Evolutionary conservation across 2,329 filamentous ascomycete species (phyloP), one percentile per base, ranked within the genome.

Genomic region (Fusarium penzigii): DNA sequence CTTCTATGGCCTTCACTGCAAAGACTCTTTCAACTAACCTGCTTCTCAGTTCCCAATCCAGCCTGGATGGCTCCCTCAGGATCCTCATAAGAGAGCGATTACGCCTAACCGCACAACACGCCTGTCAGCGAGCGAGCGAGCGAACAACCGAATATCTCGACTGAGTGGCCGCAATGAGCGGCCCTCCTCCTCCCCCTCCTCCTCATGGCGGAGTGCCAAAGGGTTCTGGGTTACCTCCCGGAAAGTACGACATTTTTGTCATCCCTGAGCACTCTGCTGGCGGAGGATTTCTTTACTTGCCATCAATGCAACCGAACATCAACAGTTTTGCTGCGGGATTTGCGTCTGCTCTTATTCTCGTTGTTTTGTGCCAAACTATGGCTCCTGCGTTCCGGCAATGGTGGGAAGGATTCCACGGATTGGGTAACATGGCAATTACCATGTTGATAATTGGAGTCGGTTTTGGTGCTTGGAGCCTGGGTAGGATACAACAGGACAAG

Each of bases 181-280:
- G 83, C 63, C 88, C 88, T 57, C 92, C 92, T 59, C 91, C 90
- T 61, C 90, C 89, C 61, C 92, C 92, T 68, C 91, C 92, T 67
- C 91, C 90, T 58, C 92, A 96, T 75, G 91, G 92, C 72, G 81
- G 85, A 67, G 87, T 85, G 61, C 89, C 90, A 45, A 87, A 87
- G 70, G 79, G 83, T 38, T 72, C 78, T 14, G 88, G 89, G 51
- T 78, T 97, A 44, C 93, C 93, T 3, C 81, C 89, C 1, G 92
- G 93, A 49, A 95, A 94, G 69, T 97, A 96, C 73, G 93, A 97
- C 76, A 96, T 97, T 68, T 97, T 97, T 76, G 88, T 97, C 70
- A 92, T 97, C 66, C 93, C 93, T 8, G 90, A 92, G 43, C 92
- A 96, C 71, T 93, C 92, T 11, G 82, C 92, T 7, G 93, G 93